A percentile compares a stretch with the other conserved stretches of the same genome.
phyloP scores from a whole-genome alignment of 2,329 filamentous ascomycete species.

The Dothideomycetes sp. region DNA sequence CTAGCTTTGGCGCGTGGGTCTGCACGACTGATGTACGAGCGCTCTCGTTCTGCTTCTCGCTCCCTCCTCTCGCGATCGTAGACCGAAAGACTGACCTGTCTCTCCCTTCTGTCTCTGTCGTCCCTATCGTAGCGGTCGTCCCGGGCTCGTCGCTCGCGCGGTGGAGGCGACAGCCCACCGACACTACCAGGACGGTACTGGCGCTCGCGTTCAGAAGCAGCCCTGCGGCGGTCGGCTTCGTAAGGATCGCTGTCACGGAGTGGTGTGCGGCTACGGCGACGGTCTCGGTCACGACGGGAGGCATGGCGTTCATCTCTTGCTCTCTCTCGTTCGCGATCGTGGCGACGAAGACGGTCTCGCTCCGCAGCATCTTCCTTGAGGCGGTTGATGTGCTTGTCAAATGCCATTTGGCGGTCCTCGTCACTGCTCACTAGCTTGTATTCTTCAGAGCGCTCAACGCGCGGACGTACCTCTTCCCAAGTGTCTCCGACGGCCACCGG shows the following conservation, averaged over 20 bases:
- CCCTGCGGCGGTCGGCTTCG: conserved; percentile 87
- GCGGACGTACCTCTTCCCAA: conserved; percentile 76
- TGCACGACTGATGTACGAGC: conserved; percentile 69
- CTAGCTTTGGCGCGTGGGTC: conserved; percentile 72
- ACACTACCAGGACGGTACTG: conserved; percentile 70
- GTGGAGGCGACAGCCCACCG: conserved; percentile 22
- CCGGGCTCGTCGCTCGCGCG: conserved; percentile 13
- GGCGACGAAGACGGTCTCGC: conserved; percentile 25
- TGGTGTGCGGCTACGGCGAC: conserved; percentile 41
- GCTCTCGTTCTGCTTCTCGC: conserved; percentile 81
- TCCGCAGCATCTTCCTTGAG: conserved; percentile 82
- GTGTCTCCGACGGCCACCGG: conserved; percentile 67
- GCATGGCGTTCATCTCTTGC: conserved; percentile 28
- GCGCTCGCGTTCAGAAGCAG: conserved; percentile 85
- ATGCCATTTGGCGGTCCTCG: conserved; percentile 69
- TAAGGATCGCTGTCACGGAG: conserved; percentile 88
- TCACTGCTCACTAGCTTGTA: conserved; percentile 76
- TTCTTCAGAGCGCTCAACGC: conserved; percentile 71
- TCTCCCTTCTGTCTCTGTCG: conserved; percentile 22
- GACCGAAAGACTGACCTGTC: conserved; percentile 42
- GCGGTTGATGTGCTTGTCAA: conserved; percentile 84
- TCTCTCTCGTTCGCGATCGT: conserved; percentile 33
- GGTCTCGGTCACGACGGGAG: conserved; percentile 34
- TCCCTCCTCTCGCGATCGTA: conserved; percentile 83
- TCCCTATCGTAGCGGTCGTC: conserved; percentile 16